Percentiles rank a stretch among this genome's conserved stretches.
Conservation (phyloP, 371 early-diverging fungal genomes). For the Mortierella sp. region DNA sequence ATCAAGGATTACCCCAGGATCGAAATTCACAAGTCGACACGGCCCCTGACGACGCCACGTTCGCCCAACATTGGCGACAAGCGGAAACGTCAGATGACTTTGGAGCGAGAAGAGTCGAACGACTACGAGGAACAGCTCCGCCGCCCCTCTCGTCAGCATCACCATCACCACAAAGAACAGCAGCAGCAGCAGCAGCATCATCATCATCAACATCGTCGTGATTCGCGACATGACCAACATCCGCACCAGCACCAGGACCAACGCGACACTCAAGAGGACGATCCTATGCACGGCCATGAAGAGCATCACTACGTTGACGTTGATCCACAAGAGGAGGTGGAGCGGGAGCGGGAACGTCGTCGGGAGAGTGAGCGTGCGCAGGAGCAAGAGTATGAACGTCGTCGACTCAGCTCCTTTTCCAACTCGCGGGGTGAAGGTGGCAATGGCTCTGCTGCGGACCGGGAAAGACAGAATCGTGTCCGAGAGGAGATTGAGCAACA, state of each 20-base stretch:
- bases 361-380: slow-evolving; percentile 24
- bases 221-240: background rate
- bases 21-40: slow-evolving; percentile 46
- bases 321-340: slow-evolving; percentile 9
- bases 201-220: background rate
- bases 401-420: slow-evolving; percentile 14
- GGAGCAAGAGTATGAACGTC: slow-evolving; percentile 21
- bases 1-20: slow-evolving; percentile 44
- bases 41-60: slow-evolving; percentile 35
- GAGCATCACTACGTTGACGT: background rate
- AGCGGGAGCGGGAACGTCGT: slow-evolving; percentile 16
- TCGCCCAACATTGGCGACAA: slow-evolving; percentile 54
- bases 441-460: background rate
- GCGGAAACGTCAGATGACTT: slow-evolving; percentile 38
- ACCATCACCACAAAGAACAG: slow-evolving; percentile 7
- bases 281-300: background rate
- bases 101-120: slow-evolving; percentile 18
- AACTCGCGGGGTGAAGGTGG: background rate
- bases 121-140: slow-evolving; percentile 3
- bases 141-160: background rate
- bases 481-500: slow-evolving; percentile 30
- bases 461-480: slow-evolving; percentile 18
- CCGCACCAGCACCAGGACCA: background rate
- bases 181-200: slow-evolving; percentile 7
- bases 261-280: background rate